phyloP scores from a whole-genome alignment of 495 filamentous ascomycete species.

The Tuber melanosporum region DNA sequence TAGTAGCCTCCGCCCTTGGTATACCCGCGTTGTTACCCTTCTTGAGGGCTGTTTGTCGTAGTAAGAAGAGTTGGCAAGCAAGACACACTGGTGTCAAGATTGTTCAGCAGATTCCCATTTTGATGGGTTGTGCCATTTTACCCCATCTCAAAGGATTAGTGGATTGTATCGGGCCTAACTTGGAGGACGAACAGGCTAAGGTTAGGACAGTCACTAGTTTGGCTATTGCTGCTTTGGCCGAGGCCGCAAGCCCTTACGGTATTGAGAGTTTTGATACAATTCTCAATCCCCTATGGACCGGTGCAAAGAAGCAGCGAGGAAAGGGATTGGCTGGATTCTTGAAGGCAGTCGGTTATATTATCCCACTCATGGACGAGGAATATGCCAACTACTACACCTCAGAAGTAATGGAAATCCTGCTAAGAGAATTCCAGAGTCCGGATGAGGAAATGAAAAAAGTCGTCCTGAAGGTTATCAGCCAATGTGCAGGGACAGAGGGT shows the following conservation, averaged over 20 bases:
- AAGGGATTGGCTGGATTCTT: slow-evolving; percentile 94
- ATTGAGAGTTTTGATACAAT: slow-evolving; percentile 99
- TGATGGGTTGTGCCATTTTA: slow-evolving; percentile 96
- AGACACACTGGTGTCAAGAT: slow-evolving; percentile 99
- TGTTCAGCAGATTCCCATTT: slow-evolving; percentile 97
- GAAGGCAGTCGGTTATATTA: slow-evolving; percentile 97
- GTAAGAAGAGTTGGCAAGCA: slow-evolving; percentile 98
- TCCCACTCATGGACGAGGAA: slow-evolving; percentile 98
- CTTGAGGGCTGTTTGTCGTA: slow-evolving; percentile 87
- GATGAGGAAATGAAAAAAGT: slow-evolving; percentile 99
- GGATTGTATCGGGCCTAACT: slow-evolving; percentile 89
- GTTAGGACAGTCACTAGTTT: slow-evolving; percentile 92
- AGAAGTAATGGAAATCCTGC: slow-evolving; percentile 97
- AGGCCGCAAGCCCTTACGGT: slow-evolving; percentile 96
- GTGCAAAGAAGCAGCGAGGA: slow-evolving; percentile 88
- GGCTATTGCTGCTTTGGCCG: slow-evolving; percentile 90
- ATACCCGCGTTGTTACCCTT: slow-evolving; percentile 94
- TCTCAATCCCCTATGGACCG: slow-evolving; percentile 93
- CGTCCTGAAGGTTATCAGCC: slow-evolving; percentile 93
- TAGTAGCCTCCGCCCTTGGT: slow-evolving; percentile 92
- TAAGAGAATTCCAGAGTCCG: slow-evolving; percentile 90
- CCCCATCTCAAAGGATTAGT: slow-evolving; percentile 94
- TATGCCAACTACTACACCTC: slow-evolving; percentile 98
- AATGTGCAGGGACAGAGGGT: slow-evolving; percentile 88
- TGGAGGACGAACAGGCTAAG: slow-evolving; percentile 96